These are phyloP conservation scores for Viridothelium virens DNA, from an alignment of 495 filamentous ascomycete genomes.

Conservation along the genomic window DNA sequence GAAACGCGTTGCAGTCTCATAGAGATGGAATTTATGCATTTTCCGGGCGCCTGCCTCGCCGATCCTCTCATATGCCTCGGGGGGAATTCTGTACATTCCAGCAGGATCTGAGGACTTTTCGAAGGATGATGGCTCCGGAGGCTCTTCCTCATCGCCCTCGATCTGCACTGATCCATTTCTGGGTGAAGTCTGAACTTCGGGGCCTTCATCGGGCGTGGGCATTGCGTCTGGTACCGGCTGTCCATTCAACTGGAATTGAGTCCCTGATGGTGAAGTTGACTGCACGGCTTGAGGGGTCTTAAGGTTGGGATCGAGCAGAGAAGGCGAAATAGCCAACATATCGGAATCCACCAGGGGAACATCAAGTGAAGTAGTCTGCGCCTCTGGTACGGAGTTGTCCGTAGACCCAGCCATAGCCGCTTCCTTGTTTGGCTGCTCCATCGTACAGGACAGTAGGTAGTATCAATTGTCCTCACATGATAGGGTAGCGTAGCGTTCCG, in stretches of 20 bases:
- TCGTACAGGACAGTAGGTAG: not conserved
- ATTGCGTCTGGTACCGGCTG: not conserved
- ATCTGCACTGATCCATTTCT: constrained; percentile 20
- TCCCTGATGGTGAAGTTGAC: constrained; percentile 3
- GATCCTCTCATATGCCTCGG: constrained; percentile 45
- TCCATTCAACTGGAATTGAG: constrained; percentile 3
- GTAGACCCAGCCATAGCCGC: not conserved
- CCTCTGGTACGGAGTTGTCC: constrained; percentile 2
- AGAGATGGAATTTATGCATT: constrained; percentile 93
- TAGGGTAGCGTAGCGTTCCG: not conserved
- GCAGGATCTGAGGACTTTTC: constrained; percentile 53
- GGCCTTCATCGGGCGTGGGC: constrained; percentile 37
- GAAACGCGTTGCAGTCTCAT: constrained; percentile 85
- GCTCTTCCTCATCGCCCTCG: constrained; percentile 24
- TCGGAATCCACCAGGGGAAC: not conserved
- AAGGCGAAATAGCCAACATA: not conserved
- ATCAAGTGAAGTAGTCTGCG: not conserved
- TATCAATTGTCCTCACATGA: not conserved
- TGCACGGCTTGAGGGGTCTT: not conserved
- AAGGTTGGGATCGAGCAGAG: constrained; percentile 2
- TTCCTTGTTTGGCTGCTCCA: constrained; percentile 12
- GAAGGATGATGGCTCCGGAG: constrained; percentile 55
- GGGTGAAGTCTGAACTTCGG: constrained; percentile 32
- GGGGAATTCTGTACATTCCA: constrained; percentile 38
- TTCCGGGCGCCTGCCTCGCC: constrained; percentile 65